Base-by-base conservation (phyloP, 2,329 filamentous ascomycete genomes). In the Trichoderma sp. region DNA sequence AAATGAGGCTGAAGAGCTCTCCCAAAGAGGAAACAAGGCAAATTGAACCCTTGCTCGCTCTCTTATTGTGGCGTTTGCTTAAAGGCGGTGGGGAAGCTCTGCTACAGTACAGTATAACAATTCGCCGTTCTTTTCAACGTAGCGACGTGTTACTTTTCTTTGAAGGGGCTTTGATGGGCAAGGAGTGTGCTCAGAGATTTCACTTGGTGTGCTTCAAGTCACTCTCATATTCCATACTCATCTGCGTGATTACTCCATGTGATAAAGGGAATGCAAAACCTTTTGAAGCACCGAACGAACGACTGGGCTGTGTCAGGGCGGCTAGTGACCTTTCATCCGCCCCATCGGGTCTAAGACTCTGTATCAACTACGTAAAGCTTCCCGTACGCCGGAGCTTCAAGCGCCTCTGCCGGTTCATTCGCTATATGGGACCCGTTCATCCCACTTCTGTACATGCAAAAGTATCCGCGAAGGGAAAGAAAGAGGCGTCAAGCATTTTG, bases 1-100 rank as follows among this genome's bases (percentile, higher is more conserved):
- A 60, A 49, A 70, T 57, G 68, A 70, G 68, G 68, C 68, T 70
- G 68, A 70, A 64, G 60, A 64, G 40, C 43, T 43, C 29, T 62
- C 52, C 58, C 31, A 40, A 68, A 63, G n/a, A 68, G 52, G 58
- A 49, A 68, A 62, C 4, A n/a, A 64, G 19, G 56, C 56, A 56
- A 68, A 56, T 29, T 31, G 65, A 60, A 68, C 65, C 67, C 56
- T 37, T 70, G 65, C 61, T 47, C 63, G 52, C 5, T 58, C 49
- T 47, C 57, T 43, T 57, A 27, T 21, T 66, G 53, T 57, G 53
- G 53, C 52, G 63, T 58, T 33, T 65, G 49, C 61, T 56, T 43
- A 27, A 43, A 21, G 33, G 49, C 35, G 63, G 63, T 66, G 63
- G 63, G 63, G 63, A 21, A 27, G 27, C 33, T 5, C 21, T 37